These are phyloP conservation scores for Trichosporon sp. DNA, from an alignment of 1,284 basidiomycete species.

Conservation along the genomic window DNA sequence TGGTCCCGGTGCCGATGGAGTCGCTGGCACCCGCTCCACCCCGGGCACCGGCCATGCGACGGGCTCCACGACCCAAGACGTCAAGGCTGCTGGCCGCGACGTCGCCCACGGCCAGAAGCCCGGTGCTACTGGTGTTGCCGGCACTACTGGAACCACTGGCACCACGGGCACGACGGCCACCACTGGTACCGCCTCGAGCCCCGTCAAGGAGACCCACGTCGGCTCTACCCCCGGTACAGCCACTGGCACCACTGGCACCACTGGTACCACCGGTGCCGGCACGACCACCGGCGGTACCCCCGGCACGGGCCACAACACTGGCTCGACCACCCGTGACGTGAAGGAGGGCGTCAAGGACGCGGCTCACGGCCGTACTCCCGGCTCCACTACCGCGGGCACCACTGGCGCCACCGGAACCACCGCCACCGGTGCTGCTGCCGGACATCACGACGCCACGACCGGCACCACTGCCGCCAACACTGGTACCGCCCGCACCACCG, in stretches of 20 bases:
- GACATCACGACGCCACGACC: conserved; percentile 35
- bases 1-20: not conserved
- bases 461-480: conserved; percentile 37
- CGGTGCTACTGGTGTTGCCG: conserved; percentile 19
- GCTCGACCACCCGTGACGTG: not conserved
- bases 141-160: conserved; percentile 13
- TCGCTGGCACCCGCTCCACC: conserved; percentile 1
- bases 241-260: not conserved
- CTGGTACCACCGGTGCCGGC: not conserved
- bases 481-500: conserved; percentile 31
- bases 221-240: not conserved
- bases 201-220: conserved; percentile 10
- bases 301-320: conserved; percentile 15
- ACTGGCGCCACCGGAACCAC: conserved; percentile 38
- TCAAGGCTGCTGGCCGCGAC: conserved; percentile 40
- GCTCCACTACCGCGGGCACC: conserved; percentile 29
- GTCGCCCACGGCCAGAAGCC: conserved; percentile 33
- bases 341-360: not conserved
- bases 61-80: conserved; percentile 37
- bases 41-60: conserved; percentile 23
- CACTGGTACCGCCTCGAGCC: not conserved
- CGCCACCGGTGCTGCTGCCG: conserved; percentile 25
- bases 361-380: conserved; percentile 4
- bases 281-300: not conserved
- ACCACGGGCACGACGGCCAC: not conserved